These are phyloP conservation scores for Sabuloglossum arenarium DNA, from an alignment of 495 filamentous ascomycete species.

Conservation along the genomic window DNA sequence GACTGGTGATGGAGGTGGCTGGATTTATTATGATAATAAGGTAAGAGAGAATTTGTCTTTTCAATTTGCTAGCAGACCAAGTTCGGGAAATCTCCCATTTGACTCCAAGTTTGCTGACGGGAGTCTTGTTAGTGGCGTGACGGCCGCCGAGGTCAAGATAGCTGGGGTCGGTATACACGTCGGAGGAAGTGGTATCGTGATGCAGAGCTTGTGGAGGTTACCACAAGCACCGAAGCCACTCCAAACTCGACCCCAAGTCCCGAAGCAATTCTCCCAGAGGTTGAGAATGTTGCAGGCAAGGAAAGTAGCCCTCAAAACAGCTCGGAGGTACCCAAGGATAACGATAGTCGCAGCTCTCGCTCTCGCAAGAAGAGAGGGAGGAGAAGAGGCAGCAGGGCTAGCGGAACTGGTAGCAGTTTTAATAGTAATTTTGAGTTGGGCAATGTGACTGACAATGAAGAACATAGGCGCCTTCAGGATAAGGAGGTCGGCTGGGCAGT, in stretches of 20 bases:
- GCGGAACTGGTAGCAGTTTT: not conserved
- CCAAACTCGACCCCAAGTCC: constrained; percentile 10
- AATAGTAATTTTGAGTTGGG: not conserved
- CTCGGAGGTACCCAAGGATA: not conserved
- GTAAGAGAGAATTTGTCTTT: constrained; percentile 22
- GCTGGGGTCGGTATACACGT: constrained; percentile 89
- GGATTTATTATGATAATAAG: constrained; percentile 98
- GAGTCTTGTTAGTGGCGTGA: constrained; percentile 54
- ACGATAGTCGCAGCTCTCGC: constrained; percentile 6
- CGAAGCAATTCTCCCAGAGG: not conserved
- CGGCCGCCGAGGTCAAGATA: constrained; percentile 64
- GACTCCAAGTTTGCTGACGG: not conserved
- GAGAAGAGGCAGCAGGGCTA: constrained; percentile 13
- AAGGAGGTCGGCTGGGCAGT: constrained; percentile 16
- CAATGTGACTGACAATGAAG: constrained; percentile 11
- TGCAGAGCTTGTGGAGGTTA: constrained; percentile 74
- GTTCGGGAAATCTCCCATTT: not conserved
- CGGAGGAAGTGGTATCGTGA: constrained; percentile 91
- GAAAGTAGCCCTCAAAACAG: not conserved
- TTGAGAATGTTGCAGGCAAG: constrained; percentile 5
- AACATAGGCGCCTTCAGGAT: constrained; percentile 8
- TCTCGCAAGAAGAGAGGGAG: constrained; percentile 9
- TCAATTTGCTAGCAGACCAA: not conserved
- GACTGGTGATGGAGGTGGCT: constrained; percentile 46
- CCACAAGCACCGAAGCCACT: constrained; percentile 21